phyloP scores from a whole-genome alignment of 2,329 filamentous ascomycete species.

The Nemania sp. region DNA sequence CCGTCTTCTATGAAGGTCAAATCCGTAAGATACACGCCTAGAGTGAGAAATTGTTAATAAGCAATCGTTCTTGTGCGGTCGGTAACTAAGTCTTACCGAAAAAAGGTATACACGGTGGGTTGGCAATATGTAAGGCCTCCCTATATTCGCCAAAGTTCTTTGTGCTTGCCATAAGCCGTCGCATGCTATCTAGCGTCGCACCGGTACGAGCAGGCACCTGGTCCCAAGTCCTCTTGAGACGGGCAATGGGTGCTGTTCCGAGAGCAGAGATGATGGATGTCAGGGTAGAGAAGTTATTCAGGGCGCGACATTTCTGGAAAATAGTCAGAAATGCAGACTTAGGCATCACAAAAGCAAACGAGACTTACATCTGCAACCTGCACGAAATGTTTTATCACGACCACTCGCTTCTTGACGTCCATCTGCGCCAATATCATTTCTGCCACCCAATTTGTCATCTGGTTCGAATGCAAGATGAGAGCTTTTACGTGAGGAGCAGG shows the following conservation, averaged over 20 bases:
- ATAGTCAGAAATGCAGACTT: conserved; percentile 29
- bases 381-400: conserved; percentile 98
- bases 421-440: conserved; percentile 97
- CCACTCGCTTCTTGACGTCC: conserved; percentile 93
- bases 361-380: conserved; percentile 86
- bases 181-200: conserved; percentile 83
- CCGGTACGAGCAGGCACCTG: conserved; percentile 87
- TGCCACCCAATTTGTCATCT: conserved; percentile 98
- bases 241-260: conserved; percentile 91
- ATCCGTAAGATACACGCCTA: conserved; percentile 95
- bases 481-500: conserved; percentile 94
- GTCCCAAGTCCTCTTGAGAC: conserved; percentile 91
- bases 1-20: conserved; percentile 98
- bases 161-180: conserved; percentile 91
- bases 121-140: conserved; percentile 87
- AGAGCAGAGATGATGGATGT: conserved; percentile 97
- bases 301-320: conserved; percentile 81
- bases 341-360: neutral
- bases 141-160: conserved; percentile 98
- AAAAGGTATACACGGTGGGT: conserved; percentile 97
- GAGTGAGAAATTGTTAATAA: conserved; percentile 16
- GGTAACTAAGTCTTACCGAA: conserved; percentile 67
- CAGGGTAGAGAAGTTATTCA: conserved; percentile 97
- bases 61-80: neutral
- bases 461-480: conserved; percentile 95